Evolutionary conservation across 2,329 filamentous ascomycete genomes (phyloP).

Genomic region (Remersonia thermophila): DNA sequence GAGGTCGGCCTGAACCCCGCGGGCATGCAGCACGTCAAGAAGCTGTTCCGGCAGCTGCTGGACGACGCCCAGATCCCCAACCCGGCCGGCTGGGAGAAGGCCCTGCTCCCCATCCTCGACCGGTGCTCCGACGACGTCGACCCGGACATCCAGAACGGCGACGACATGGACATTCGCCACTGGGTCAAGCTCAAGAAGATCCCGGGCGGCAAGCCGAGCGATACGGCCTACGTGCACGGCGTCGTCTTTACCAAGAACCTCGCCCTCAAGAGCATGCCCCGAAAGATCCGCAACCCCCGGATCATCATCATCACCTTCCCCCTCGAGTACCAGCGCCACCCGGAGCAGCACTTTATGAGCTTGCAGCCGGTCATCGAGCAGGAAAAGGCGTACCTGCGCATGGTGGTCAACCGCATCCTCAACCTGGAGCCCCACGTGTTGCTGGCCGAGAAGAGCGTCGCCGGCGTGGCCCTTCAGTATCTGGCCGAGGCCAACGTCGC

Average conservation of each 20-base stretch:
- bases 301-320: slow-evolving; percentile 91
- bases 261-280: slow-evolving; percentile 89
- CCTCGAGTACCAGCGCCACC: slow-evolving; percentile 88
- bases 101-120: slow-evolving; percentile 77
- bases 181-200: slow-evolving; percentile 98
- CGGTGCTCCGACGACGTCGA: slow-evolving; percentile 90
- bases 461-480: slow-evolving; percentile 79
- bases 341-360: slow-evolving; percentile 90
- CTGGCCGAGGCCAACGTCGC: slow-evolving; percentile 81
- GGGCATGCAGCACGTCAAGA: slow-evolving; percentile 78
- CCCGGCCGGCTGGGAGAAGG: slow-evolving; percentile 71
- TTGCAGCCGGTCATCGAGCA: slow-evolving; percentile 92
- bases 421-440: slow-evolving; percentile 75
- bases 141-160: slow-evolving; percentile 77
- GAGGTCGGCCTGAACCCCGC: slow-evolving; percentile 77
- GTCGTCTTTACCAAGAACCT: slow-evolving; percentile 97
- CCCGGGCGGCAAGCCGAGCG: slow-evolving; percentile 74
- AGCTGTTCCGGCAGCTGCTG: slow-evolving; percentile 71
- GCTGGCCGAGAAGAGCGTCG: slow-evolving; percentile 86
- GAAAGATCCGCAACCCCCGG: slow-evolving; percentile 67
- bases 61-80: slow-evolving; percentile 64
- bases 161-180: slow-evolving; percentile 93
- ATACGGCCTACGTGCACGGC: slow-evolving; percentile 93
- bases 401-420: slow-evolving; percentile 83
- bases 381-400: slow-evolving; percentile 84